Evolutionary conservation across 2,329 filamentous ascomycete species (phyloP), one percentile per base, ranked within the genome.

Genomic region (Dendrostoma leiphaemia): DNA sequence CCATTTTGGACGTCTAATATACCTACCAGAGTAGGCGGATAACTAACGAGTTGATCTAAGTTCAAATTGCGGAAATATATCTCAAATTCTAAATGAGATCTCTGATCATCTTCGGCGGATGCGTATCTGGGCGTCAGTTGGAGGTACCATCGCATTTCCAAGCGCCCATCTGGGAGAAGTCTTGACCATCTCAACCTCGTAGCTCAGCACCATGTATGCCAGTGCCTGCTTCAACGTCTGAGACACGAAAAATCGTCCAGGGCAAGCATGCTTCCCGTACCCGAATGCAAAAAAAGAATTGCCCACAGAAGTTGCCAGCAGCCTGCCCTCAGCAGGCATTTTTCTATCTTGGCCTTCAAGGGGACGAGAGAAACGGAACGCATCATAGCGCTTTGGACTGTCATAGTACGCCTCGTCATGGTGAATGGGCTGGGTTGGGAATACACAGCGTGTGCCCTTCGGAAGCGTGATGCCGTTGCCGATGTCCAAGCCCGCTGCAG

Each of bases 251-350:
- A 54, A 61, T 15, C 60, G 45, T 7, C 56, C 58, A 2, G 60
- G 54, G 21, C 60, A 61, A 5, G 58, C 54, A 40, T 61, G 51
- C 26, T 35, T 57, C 4, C 58, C 60, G 46, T 60, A 61, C 1
- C 58, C 58, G 6, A 21, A 54, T 4, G 53, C 28, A 3, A 58
- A 29, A 28, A 59, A 60, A 1, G 48, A 28, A 21, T 31, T 13
- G 15, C 24, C 56, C 17, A 40, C 23, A 7, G 17, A 21, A 5
- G 37, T 23, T n/a, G n/a, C n/a, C n/a, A n/a, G n/a, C n/a, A n/a
- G n/a, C n/a, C n/a, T n/a, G n/a, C n/a, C n/a, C n/a, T n/a, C n/a
- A n/a, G n/a, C n/a, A n/a, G n/a, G n/a, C n/a, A n/a, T n/a, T n/a
- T n/a, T n/a, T n/a, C n/a, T n/a, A n/a, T n/a, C n/a, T n/a, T n/a